Evolutionary conservation across 2,329 filamentous ascomycete species (phyloP), one percentile per base, ranked within the genome.

Genomic region (Sporothrix schenckii): DNA sequence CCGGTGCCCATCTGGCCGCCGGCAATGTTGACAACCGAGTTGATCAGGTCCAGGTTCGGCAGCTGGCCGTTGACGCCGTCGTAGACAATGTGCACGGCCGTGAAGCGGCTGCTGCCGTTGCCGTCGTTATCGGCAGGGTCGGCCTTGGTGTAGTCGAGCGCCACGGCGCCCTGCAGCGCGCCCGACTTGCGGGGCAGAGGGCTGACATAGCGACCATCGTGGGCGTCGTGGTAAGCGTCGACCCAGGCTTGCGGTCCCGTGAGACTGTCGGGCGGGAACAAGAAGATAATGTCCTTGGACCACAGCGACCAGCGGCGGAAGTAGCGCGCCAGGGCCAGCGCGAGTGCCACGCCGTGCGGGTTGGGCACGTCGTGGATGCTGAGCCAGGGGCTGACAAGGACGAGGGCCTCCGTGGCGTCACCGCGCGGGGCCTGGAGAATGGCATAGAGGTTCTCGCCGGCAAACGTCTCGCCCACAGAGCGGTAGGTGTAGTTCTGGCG

Each of bases 301-400:
- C 95, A 99, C 39, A 99, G 85, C 68, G 93, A 97, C 95, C 95
- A 99, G 75, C 92, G 88, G 80, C 96, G 97, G 82, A 99, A 98
- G 81, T 99, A 99, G 74, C 95, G 88, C 39, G 93, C 92, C 75
- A 99, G 81, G 0, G 94, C 94, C 76, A 99, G 82, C 2, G 93
- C 90, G 44, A 99, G 85, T 9, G 93, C 90, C 6, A 99, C 89
- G 21, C 94, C 95, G 72, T 94, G 95, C 73, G 90, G 86, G 80
- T 99, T 99, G 75, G 94, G 81, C 75, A 91, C 86, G 34, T 87
- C 89, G 69, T 92, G 87, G 75, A 92, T 90, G 75, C 94, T 97
- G 77, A 85, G 89, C 93, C 94, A 97, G 1, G 94, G 90, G 30
- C 92, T 93, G 21, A 97, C 90, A 52, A 99, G 83, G 27, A 99